Base-by-base conservation (phyloP, 441 rosid species). In the Pelargonium citronellum region DNA sequence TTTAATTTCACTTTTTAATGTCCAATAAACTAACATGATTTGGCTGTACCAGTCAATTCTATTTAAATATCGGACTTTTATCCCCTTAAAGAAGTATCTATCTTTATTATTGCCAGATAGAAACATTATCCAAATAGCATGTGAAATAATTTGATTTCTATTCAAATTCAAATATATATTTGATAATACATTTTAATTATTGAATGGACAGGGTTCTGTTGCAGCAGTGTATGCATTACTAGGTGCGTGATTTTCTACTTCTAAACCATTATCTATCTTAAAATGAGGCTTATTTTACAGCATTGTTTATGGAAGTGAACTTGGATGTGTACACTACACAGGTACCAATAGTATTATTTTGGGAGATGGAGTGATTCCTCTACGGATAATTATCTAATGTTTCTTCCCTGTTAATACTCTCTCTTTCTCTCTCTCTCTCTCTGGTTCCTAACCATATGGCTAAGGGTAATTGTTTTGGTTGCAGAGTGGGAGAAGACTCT, bases 401-500 rank as follows among this genome's bases (percentile, higher is more conserved):
- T 41, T 43, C 20, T 16, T 30, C 22, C 22, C 15, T 55, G 7
- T 34, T 34, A 34, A 34, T 34, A 27, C 30, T 27, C 30, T 27
- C 30, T 27, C 30, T 27, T 3, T 27, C 39, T 34, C 39, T 55
- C 4, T 55, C 8, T 55, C 61, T 55, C 61, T 55, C 37, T 61
- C 13, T 19, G 13, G 16, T 15, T 22, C 9, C 2, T 51, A 0
- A 68, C 43, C 41, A n/a, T 65, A 16, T 53, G 70, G 46, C 80
- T 74, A 15, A 74, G 37, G 44, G 0, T 70, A 10, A 49, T 37
- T 78, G 67, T 63, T 60, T 73, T 70, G 74, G 5, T 85, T 71
- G 71, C 92, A 95, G 96, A 90, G 78, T 95, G 96, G 95, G 96
- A 92, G 85, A 87, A 77, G 80, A 86, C 93, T 13, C 76, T 95